Conservation (phyloP, 345 rosid species). For the Mangifera indica region DNA sequence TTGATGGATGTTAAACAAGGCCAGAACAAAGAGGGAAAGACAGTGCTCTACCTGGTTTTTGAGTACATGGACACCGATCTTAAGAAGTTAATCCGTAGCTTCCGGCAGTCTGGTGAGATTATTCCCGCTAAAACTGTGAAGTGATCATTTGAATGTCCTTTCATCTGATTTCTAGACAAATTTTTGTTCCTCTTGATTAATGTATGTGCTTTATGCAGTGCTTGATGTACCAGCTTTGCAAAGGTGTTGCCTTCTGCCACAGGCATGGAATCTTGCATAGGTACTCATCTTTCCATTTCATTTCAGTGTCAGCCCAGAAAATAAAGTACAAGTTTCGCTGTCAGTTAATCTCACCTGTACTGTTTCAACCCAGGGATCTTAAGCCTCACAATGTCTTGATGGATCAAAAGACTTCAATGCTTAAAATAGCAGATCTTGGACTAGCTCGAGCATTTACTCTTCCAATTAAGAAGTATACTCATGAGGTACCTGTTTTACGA, state of each 20-base stretch:
- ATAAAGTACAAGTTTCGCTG: not conserved
- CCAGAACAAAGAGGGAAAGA: slow-evolving; percentile 81
- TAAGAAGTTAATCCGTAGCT: slow-evolving; percentile 75
- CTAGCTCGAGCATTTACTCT: slow-evolving; percentile 86
- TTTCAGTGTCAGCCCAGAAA: not conserved
- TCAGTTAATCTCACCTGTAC: not conserved
- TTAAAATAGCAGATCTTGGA: slow-evolving; percentile 95
- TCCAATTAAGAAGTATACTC: slow-evolving; percentile 93
- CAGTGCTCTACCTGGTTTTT: slow-evolving; percentile 83
- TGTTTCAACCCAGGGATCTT: slow-evolving; percentile 63
- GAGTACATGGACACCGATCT: slow-evolving; percentile 94
- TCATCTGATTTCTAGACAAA: not conserved
- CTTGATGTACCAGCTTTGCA: slow-evolving; percentile 95
- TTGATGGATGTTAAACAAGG: slow-evolving; percentile 94
- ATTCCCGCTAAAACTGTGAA: slow-evolving; percentile 53
- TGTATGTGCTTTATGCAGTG: slow-evolving; percentile 44
- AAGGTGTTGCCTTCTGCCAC: slow-evolving; percentile 96
- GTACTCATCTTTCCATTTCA: slow-evolving; percentile 26
- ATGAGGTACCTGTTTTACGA: slow-evolving; percentile 52
- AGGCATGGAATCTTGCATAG: slow-evolving; percentile 96
- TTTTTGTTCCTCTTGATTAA: not conserved
- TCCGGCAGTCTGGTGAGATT: slow-evolving; percentile 56
- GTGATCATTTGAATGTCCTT: slow-evolving; percentile 10
- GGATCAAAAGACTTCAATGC: slow-evolving; percentile 71
- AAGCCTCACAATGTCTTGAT: slow-evolving; percentile 93